Conservation (phyloP, 164 flowering plant species). For the Vitis riparia region DNA sequence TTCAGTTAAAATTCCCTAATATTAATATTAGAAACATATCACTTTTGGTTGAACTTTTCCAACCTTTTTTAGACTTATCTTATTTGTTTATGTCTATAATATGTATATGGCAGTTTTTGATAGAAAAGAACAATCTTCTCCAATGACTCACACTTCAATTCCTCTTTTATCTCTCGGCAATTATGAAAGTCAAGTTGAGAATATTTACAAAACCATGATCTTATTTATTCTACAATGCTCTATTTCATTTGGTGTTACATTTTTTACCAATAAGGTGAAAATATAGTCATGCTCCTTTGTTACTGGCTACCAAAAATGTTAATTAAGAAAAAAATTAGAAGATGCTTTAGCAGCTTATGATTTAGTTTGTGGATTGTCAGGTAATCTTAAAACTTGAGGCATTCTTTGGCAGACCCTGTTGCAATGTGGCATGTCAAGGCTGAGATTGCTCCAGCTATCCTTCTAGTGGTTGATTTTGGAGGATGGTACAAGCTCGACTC, state of each 20-base stretch:
- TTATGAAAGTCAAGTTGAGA: not conserved
- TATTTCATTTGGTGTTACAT: not conserved
- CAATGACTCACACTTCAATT: not conserved
- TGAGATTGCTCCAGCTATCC: slow-evolving; percentile 83
- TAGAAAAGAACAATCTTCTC: no score
- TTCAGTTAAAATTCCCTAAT: no score
- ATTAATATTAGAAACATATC: not conserved
- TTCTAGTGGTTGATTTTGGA: slow-evolving; percentile 94
- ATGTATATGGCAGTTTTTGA: no score
- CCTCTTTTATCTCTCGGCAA: not conserved
- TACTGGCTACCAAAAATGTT: not conserved
- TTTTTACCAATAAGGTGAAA: not conserved
- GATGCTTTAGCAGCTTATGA: slow-evolving; percentile 51
- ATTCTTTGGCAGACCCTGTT: slow-evolving; percentile 99
- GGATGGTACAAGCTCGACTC: slow-evolving; percentile 86
- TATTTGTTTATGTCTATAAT: no score
- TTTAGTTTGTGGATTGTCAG: slow-evolving; percentile 74
- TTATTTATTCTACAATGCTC: not conserved
- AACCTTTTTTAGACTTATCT: not conserved
- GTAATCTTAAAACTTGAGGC: slow-evolving; percentile 87
- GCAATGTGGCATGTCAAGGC: slow-evolving; percentile 97
- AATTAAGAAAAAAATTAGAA: not conserved
- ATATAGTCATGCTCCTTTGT: not conserved
- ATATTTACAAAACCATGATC: not conserved
- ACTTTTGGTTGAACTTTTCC: not conserved